These are phyloP conservation scores for Leccinum sublutescens DNA, from an alignment of 768 basidiomycete species.

Conservation along the genomic window DNA sequence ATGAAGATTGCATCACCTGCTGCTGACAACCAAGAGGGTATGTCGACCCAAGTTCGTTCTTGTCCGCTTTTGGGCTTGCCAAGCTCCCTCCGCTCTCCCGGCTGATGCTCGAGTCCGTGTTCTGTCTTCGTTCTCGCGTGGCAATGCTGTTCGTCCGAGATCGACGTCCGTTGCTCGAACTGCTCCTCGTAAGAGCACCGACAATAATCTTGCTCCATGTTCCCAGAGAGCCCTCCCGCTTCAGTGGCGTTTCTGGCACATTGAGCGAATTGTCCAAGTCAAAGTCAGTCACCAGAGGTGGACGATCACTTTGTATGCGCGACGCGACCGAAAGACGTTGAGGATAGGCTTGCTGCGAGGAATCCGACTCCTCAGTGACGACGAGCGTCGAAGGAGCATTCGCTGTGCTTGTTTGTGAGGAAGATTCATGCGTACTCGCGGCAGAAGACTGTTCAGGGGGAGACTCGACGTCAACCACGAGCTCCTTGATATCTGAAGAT, in stretches of 20 bases:
- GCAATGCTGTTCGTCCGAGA: conserved; percentile 78
- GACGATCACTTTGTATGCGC: conserved; percentile 59
- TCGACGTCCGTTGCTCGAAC: conserved; percentile 66
- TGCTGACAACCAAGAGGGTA: conserved; percentile 50
- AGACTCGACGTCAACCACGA: conserved; percentile 63
- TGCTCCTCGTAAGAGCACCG: conserved; percentile 60
- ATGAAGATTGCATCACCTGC: conserved; percentile 57
- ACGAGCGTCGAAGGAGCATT: conserved; percentile 40
- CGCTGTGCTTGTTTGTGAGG: conserved; percentile 45
- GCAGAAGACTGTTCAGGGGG: conserved; percentile 50
- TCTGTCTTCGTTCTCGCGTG: conserved; percentile 62
- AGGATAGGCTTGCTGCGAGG: conserved; percentile 53
- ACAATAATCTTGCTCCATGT: conserved; percentile 72
- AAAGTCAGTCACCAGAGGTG: conserved; percentile 50
- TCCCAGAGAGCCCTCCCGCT: conserved; percentile 56
- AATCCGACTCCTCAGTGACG: conserved; percentile 47
- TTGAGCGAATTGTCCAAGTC: conserved; percentile 46
- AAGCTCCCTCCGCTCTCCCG: conserved; percentile 76
- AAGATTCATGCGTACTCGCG: conserved; percentile 47
- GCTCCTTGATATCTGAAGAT: conserved; percentile 59
- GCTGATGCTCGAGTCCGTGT: conserved; percentile 71
- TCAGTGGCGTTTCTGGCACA: conserved; percentile 46
- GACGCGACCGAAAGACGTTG: conserved; percentile 61
- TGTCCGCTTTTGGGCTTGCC: conserved; percentile 60
- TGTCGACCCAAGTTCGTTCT: conserved; percentile 39